These are phyloP conservation scores for Penicillium canariense DNA, from an alignment of 495 filamentous ascomycete genomes.

Conservation along the genomic window DNA sequence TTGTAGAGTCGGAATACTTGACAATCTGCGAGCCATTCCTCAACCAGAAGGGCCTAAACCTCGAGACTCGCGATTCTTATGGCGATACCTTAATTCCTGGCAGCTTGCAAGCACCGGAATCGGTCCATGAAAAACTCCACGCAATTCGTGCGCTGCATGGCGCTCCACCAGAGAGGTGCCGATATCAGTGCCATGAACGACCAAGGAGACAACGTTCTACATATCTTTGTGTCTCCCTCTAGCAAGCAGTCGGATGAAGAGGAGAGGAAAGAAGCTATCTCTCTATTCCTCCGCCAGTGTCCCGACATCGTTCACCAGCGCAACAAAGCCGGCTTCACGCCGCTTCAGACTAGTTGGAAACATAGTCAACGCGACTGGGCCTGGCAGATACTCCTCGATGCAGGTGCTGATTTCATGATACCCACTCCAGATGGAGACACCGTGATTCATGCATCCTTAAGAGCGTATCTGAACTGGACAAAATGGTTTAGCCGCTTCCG, in stretches of 20 bases:
- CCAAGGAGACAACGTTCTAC: background rate
- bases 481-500: background rate
- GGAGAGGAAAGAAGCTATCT: background rate
- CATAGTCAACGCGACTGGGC: background rate
- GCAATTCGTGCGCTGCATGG: background rate
- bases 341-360: background rate
- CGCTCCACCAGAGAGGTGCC: background rate
- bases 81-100: constrained; percentile 4
- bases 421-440: background rate
- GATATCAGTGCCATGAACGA: background rate
- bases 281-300: background rate
- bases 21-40: background rate
- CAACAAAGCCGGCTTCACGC: background rate
- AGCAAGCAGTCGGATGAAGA: background rate
- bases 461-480: background rate
- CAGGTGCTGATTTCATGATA: background rate
- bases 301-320: background rate
- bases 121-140: background rate
- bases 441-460: background rate
- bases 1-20: background rate
- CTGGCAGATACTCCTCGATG: constrained; percentile 2
- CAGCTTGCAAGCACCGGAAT: background rate
- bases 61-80: background rate
- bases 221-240: background rate
- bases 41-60: background rate